Conservation (phyloP, 208 protist genomes). For the Trypanosoma cruzi region DNA sequence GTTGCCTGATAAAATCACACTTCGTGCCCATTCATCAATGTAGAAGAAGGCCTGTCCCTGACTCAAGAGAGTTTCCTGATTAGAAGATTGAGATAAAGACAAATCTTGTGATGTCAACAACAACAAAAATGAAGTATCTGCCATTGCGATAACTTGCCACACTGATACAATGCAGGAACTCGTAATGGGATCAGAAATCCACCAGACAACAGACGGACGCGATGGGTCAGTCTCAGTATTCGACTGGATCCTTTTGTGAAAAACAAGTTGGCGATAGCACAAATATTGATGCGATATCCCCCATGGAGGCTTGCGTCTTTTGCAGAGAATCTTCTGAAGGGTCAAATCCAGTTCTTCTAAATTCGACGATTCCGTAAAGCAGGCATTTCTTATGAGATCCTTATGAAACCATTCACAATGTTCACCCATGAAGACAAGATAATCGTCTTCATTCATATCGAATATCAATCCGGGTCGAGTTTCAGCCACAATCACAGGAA, state of each 20-base stretch:
- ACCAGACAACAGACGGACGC: constrained; percentile 6
- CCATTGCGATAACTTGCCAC: constrained; percentile 10
- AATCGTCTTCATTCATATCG: constrained; percentile 11
- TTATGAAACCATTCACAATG: constrained; percentile 20
- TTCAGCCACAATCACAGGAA: constrained; percentile 11
- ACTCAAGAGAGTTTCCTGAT: background rate
- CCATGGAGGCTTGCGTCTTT: background rate
- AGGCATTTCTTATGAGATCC: background rate
- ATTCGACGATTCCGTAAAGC: constrained; percentile 21
- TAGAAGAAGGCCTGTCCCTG: constrained; percentile 16
- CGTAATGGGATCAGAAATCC: constrained; percentile 53
- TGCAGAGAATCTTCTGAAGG: constrained; percentile 17
- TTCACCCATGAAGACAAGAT: constrained; percentile 16
- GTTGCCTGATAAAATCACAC: constrained; percentile 9
- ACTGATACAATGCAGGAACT: constrained; percentile 44
- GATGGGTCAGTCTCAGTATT: background rate
- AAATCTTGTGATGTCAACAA: background rate
- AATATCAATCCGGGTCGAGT: constrained; percentile 14
- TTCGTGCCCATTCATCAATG: constrained; percentile 25
- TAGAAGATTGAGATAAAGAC: background rate
- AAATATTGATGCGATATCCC: background rate
- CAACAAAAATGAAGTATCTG: constrained; percentile 14
- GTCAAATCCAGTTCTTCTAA: constrained; percentile 1
- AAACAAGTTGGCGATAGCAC: background rate
- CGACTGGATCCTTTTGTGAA: constrained; percentile 5